These are phyloP conservation scores for Penicillium sp. DNA, from an alignment of 2,329 filamentous ascomycete species.

Conservation along the genomic window DNA sequence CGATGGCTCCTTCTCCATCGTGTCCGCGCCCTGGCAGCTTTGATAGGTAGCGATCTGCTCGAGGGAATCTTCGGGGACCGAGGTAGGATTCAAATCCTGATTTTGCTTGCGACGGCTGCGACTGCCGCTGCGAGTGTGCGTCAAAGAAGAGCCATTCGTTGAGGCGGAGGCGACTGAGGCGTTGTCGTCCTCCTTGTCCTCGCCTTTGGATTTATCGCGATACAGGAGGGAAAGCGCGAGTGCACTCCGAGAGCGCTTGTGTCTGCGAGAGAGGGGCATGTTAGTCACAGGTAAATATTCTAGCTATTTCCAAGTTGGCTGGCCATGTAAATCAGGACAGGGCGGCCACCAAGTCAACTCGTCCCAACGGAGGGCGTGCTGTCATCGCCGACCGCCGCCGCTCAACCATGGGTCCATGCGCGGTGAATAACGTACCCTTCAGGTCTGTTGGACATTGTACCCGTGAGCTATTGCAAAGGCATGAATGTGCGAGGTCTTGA, in stretches of 20 bases:
- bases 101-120: constrained; percentile 30
- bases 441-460: constrained; percentile 23
- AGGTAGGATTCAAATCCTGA: constrained; percentile 22
- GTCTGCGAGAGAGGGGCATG: constrained; percentile 34
- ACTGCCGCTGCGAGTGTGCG: constrained; percentile 31
- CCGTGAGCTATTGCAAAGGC: not conserved
- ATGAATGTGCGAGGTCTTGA: not conserved
- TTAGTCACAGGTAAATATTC: constrained; percentile 23
- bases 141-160: constrained; percentile 30
- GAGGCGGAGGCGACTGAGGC: constrained; percentile 28
- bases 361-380: not conserved
- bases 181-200: constrained; percentile 34
- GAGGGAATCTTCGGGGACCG: constrained; percentile 22
- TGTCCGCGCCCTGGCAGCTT: constrained; percentile 18
- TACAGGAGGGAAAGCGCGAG: constrained; percentile 55
- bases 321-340: not conserved
- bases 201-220: constrained; percentile 50
- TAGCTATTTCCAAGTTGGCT: not conserved
- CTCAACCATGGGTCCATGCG: constrained; percentile 13
- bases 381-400: constrained; percentile 3
- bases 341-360: not conserved
- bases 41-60: constrained; percentile 29
- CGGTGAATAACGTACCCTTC: constrained; percentile 23
- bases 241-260: constrained; percentile 56
- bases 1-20: constrained; percentile 35